Evolutionary conservation across 2,329 filamentous ascomycete species (phyloP), one percentile per base, ranked within the genome.

Genomic region (Monilinia aucupariae): DNA sequence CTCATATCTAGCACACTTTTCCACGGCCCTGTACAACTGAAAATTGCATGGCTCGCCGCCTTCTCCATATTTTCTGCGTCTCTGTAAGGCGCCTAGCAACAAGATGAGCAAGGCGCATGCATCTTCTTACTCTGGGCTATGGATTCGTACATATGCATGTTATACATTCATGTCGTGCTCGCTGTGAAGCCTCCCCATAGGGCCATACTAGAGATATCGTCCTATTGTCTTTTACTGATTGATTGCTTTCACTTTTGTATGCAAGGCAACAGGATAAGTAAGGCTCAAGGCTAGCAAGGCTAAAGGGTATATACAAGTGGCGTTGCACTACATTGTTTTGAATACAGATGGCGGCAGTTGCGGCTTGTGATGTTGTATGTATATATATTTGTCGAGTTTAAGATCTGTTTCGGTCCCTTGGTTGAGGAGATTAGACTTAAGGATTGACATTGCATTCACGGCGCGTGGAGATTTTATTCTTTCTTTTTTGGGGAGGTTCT

Each of bases 1-100:
- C 17, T 30, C 37, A n/a, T n/a, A 1, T 9, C 12, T 39, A 15
- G 15, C 15, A 22, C 15, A 4, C 17, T 27, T 10, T 20, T 54
- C 25, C 15, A 54, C 22, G 34, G 22, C 51, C 9, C 25, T 54
- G 4, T 43, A 43, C 20, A n/a, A n/a, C 1, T 4, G 41, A 43
- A 17, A 8, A n/a, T 43, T n/a, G 17, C n/a, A 43, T 15, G 17
- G 6, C 41, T 20, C 5, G 17, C 52, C 37, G 52, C 17, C 2
- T 43, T 27, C 52, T 54, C 25, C 52, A 43, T 54, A 54, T 54
- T 54, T 54, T 54, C 17, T 30, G 17, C 41, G 8, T n/a, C 25
- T 20, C 15, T 13, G 25, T 10, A 41, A 54, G 37, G 52, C 22
- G 17, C 22, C 37, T 34, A 54, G 34, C 7, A 12, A 41, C 17